Conservation (phyloP, 768 basidiomycete genomes). For the Amanita polypyramis region DNA sequence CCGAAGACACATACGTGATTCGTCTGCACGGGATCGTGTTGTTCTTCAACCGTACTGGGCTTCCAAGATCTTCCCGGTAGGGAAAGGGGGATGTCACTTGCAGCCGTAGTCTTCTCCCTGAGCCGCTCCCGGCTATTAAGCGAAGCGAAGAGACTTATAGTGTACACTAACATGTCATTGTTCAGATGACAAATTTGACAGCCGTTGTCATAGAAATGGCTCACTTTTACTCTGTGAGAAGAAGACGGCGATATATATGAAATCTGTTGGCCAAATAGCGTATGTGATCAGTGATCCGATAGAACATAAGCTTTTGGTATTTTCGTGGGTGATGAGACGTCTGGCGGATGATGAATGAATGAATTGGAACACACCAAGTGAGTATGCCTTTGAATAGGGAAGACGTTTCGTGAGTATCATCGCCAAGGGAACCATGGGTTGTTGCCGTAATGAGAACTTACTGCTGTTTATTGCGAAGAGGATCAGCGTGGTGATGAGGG, state of each 20-base stretch:
- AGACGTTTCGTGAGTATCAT: not conserved
- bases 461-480: conserved; percentile 41
- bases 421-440: not conserved
- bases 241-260: conserved; percentile 35
- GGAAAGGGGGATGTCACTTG: not conserved
- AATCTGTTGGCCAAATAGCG: conserved; percentile 31
- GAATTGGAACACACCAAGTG: conserved; percentile 17
- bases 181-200: not conserved
- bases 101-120: not conserved
- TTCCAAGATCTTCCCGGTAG: not conserved
- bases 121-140: conserved; percentile 7
- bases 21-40: not conserved
- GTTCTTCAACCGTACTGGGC: not conserved
- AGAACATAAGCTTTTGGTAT: conserved; percentile 16
- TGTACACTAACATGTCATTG: conserved; percentile 21
- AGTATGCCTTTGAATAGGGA: conserved; percentile 22
- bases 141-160: conserved; percentile 27
- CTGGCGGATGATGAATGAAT: not conserved
- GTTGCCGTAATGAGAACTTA: conserved; percentile 13
- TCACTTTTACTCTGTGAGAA: conserved; percentile 35
- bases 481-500: conserved; percentile 32
- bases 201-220: conserved; percentile 6
- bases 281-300: conserved; percentile 23
- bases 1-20: not conserved
- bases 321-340: not conserved